Evolutionary conservation across 257 asterid genomes (phyloP).

Genomic region (Plectranthus barbatus): DNA sequence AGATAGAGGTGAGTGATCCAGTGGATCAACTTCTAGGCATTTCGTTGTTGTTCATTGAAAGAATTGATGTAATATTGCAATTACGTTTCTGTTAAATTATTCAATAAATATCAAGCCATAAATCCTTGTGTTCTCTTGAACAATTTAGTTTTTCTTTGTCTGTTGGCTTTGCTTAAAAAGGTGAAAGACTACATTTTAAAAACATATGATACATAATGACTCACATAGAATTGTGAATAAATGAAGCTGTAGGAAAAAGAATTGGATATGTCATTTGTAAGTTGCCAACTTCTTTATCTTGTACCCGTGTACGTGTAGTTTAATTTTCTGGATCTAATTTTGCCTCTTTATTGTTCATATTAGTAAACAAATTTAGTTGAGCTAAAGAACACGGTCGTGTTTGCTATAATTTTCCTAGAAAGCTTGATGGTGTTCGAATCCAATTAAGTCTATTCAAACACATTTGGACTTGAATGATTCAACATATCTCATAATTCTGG

Average conservation of each 20-base stretch:
- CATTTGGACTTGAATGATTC: background rate
- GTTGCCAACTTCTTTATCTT: background rate
- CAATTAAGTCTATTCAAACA: background rate
- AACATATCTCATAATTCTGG: background rate
- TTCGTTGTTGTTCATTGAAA: slow-evolving; percentile 7
- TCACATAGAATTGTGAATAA: slow-evolving; percentile 3
- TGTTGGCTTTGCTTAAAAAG: slow-evolving; percentile 1
- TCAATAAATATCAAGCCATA: background rate
- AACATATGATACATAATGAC: background rate
- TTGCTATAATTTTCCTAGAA: background rate
- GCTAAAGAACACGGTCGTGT: slow-evolving; percentile 1
- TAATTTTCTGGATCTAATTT: background rate
- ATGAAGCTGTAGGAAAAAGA: background rate
- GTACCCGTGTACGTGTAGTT: background rate
- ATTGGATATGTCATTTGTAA: background rate
- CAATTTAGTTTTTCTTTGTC: no score
- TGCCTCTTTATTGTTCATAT: background rate
- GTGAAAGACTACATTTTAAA: no score
- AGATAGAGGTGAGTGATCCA: slow-evolving; percentile 52
- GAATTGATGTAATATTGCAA: background rate
- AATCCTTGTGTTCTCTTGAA: no score
- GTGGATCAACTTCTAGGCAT: slow-evolving; percentile 3
- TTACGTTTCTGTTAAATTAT: background rate
- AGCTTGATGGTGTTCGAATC: background rate
- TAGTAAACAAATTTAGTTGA: background rate